A percentile compares a stretch with the other conserved stretches of the same genome.
phyloP scores from a whole-genome alignment of 768 basidiomycete genomes.

The Pulveroboletus sp. region DNA sequence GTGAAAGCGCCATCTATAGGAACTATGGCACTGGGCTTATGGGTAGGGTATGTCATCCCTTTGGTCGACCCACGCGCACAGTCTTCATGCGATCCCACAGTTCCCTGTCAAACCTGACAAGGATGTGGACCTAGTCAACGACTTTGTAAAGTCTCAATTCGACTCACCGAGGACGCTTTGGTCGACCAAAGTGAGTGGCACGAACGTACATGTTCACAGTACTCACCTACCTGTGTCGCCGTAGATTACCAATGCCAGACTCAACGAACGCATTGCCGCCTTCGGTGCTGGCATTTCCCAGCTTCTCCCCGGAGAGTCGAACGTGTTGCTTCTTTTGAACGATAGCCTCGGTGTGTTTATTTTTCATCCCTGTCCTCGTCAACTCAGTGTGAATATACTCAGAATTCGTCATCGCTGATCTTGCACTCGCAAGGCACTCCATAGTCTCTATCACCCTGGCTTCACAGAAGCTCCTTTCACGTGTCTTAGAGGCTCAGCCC shows the following conservation, averaged over 20 bases:
- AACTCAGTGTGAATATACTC: neutral
- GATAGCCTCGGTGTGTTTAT: slow-evolving; percentile 61
- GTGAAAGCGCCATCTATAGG: slow-evolving; percentile 84
- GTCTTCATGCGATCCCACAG: slow-evolving; percentile 34
- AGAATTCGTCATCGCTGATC: slow-evolving; percentile 79
- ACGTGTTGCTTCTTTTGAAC: slow-evolving; percentile 71
- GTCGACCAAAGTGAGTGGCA: slow-evolving; percentile 59
- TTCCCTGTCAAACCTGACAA: slow-evolving; percentile 70
- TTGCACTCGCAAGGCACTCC: slow-evolving; percentile 69
- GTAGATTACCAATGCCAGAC: slow-evolving; percentile 69
- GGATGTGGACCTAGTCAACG: slow-evolving; percentile 60
- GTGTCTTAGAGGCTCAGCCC: slow-evolving; percentile 58
- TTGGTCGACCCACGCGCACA: neutral
- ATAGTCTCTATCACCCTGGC: slow-evolving; percentile 64
- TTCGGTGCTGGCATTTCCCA: slow-evolving; percentile 70
- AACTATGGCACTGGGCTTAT: slow-evolving; percentile 83
- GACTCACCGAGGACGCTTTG: slow-evolving; percentile 71
- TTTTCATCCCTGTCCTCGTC: neutral
- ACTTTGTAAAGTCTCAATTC: slow-evolving; percentile 62
- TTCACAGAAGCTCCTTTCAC: slow-evolving; percentile 55
- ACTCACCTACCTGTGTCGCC: neutral
- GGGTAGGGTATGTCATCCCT: slow-evolving; percentile 59
- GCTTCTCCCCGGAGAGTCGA: slow-evolving; percentile 54
- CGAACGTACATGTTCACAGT: neutral
- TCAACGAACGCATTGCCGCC: slow-evolving; percentile 66